Evolutionary conservation across 805 yeast genomes (phyloP).

Genomic region (Teunomyces pallodes): DNA sequence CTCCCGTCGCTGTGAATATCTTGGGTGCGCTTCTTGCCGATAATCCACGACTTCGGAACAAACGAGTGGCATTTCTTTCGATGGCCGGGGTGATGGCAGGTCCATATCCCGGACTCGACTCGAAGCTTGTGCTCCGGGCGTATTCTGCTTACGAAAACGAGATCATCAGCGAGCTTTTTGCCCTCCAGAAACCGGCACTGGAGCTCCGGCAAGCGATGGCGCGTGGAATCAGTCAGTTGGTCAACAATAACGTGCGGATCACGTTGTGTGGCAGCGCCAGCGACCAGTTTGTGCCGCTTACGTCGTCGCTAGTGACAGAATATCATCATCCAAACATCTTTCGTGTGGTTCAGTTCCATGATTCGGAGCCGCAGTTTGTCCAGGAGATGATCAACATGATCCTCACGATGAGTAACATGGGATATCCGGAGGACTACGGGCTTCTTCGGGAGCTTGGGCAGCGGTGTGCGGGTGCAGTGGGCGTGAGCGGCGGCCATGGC

Average conservation of each 20-base stretch:
- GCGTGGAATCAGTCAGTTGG: conserved; percentile 18
- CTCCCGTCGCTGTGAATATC: conserved; percentile 30
- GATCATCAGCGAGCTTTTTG: conserved; percentile 35
- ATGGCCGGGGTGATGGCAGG: conserved; percentile 37
- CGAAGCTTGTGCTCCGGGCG: conserved; percentile 39
- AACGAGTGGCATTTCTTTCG: conserved; percentile 29
- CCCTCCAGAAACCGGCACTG: conserved; percentile 24
- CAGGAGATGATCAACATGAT: conserved; percentile 25
- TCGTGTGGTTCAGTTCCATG: conserved; percentile 22
- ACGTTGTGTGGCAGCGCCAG: conserved; percentile 31
- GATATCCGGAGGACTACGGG: conserved; percentile 28
- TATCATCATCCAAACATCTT: conserved; percentile 38
- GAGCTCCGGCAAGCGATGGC: conserved; percentile 15
- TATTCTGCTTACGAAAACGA: conserved; percentile 35
- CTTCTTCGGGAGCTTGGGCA: conserved; percentile 30
- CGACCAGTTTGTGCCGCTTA: conserved; percentile 39
- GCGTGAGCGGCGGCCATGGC: conserved; percentile 25
- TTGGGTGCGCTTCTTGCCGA: conserved; percentile 18
- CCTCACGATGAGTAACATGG: conserved; percentile 34
- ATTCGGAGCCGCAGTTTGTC: conserved; percentile 26
- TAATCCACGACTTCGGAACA: neutral
- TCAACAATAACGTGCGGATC: conserved; percentile 30
- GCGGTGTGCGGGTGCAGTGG: conserved; percentile 22
- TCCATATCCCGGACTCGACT: conserved; percentile 28
- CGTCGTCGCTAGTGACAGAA: conserved; percentile 27